Percentiles rank a stretch among this genome's conserved stretches.
These are phyloP conservation scores for Eimeria praecox DNA, from an alignment of 169 alveolate species.

Conservation along the genomic window DNA sequence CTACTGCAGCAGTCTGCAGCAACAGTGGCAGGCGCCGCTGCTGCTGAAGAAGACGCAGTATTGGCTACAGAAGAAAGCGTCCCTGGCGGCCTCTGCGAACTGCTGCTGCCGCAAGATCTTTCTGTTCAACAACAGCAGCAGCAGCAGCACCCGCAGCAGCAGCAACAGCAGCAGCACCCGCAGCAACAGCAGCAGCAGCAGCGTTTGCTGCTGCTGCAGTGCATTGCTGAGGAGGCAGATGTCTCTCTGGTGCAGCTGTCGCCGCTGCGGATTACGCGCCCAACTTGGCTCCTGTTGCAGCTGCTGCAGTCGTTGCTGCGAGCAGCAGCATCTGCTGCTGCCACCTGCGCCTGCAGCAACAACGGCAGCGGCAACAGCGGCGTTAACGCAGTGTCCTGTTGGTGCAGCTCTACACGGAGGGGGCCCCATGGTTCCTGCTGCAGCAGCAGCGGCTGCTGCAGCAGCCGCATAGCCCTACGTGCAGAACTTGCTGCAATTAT, in stretches of 20 bases:
- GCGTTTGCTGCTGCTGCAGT: conserved; percentile 53
- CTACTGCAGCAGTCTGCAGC: conserved; percentile 29
- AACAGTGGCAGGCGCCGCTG: not conserved
- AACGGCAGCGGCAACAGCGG: not conserved
- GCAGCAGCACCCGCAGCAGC: not conserved
- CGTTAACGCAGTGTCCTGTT: not conserved
- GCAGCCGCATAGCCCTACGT: conserved; percentile 46
- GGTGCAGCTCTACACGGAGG: conserved; percentile 27
- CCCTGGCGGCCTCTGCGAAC: conserved; percentile 9
- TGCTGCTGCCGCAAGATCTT: not conserved
- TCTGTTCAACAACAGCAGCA: not conserved
- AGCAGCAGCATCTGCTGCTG: conserved; percentile 47
- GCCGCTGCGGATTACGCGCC: conserved; percentile 42
- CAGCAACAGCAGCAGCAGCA: conserved; percentile 27
- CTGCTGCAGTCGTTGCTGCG: conserved; percentile 29
- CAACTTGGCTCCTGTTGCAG: conserved; percentile 34
- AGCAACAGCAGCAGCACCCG: too few relatives aligned
- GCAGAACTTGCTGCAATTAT: conserved; percentile 23
- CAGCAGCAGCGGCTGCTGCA: conserved; percentile 65
- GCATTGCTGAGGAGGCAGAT: conserved; percentile 68
- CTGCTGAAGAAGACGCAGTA: not conserved
- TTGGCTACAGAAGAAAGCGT: conserved; percentile 12
- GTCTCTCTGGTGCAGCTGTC: conserved; percentile 24
- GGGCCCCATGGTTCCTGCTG: not conserved
- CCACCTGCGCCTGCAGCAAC: conserved; percentile 23